These are phyloP conservation scores for Ambrosiella beaveri DNA, from an alignment of 2,329 filamentous ascomycete genomes.

Conservation along the genomic window DNA sequence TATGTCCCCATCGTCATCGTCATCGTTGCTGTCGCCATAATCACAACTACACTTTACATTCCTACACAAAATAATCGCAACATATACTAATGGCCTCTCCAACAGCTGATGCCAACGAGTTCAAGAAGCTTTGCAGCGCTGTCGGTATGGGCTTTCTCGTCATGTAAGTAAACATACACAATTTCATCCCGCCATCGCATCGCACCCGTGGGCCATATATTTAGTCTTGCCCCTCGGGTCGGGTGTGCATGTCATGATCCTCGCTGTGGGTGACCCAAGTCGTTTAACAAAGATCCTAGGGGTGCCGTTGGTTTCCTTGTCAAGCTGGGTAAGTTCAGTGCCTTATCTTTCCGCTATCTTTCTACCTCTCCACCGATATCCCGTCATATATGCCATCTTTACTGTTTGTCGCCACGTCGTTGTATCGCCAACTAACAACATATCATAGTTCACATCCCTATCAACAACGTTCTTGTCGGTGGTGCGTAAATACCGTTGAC, in stretches of 20 bases:
- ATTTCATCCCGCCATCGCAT: no score
- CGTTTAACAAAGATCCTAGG: not conserved
- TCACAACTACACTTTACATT: not conserved
- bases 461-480: constrained; percentile 53
- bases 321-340: constrained; percentile 40
- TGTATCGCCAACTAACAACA: not conserved
- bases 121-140: constrained; percentile 33
- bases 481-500: constrained; percentile 32
- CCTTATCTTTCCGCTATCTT: not conserved
- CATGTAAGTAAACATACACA: constrained; percentile 27
- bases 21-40: not conserved
- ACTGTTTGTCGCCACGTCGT: not conserved
- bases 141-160: constrained; percentile 53
- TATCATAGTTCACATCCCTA: constrained; percentile 45
- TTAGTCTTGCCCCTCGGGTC: no score
- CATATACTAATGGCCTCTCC: constrained; percentile 1
- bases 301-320: constrained; percentile 53
- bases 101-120: constrained; percentile 26
- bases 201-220: no score
- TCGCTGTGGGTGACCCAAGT: no score
- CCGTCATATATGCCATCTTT: no score
- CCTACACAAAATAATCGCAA: not conserved
- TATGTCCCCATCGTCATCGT: constrained; percentile 20
- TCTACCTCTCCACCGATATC: no score
- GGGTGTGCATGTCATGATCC: no score